A percentile compares a stretch with the other conserved stretches of the same genome.
phyloP scores from a whole-genome alignment of 75 land plant species.

The Selaginella tamariscina region DNA sequence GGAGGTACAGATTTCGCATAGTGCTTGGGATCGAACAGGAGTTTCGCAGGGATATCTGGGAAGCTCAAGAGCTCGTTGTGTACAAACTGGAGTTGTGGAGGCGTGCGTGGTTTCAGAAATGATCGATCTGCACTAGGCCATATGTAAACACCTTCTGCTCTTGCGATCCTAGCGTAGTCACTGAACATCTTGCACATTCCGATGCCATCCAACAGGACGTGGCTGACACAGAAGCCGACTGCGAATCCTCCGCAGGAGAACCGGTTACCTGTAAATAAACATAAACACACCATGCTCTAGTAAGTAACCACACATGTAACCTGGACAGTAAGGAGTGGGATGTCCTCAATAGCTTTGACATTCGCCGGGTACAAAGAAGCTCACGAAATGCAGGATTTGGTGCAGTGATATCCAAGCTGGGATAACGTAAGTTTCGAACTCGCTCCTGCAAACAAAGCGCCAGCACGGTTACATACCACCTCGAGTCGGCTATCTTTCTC shows the following conservation, averaged over 20 bases:
- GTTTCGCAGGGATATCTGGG: conserved; percentile 5
- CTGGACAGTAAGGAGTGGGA: conserved; percentile 7
- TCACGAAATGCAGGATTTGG: conserved; percentile 40
- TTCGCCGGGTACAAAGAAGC: conserved; percentile 12
- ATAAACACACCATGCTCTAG: too few species aligned
- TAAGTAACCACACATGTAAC: too few species aligned
- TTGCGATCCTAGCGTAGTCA: conserved; percentile 32
- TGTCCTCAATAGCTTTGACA: background rate
- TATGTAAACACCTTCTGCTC: conserved; percentile 2
- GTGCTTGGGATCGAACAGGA: background rate
- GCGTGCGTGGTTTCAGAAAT: conserved; percentile 19
- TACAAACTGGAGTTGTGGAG: conserved; percentile 16
- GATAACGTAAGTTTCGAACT: conserved; percentile 24
- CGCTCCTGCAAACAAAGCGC: conserved; percentile 36
- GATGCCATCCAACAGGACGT: conserved; percentile 46
- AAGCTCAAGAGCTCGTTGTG: conserved; percentile 26
- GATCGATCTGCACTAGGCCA: conserved; percentile 20
- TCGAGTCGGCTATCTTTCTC: conserved; percentile 31
- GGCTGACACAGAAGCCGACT: conserved; percentile 44
- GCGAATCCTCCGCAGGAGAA: conserved; percentile 53
- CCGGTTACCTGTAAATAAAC: too few species aligned
- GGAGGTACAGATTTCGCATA: conserved; percentile 7
- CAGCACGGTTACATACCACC: conserved; percentile 43
- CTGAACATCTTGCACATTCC: conserved; percentile 30
- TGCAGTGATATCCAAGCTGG: conserved; percentile 36